Evolutionary conservation across 768 basidiomycete genomes (phyloP), one percentile per base, ranked within the genome.

Genomic region (Lanmaoa rubissima): DNA sequence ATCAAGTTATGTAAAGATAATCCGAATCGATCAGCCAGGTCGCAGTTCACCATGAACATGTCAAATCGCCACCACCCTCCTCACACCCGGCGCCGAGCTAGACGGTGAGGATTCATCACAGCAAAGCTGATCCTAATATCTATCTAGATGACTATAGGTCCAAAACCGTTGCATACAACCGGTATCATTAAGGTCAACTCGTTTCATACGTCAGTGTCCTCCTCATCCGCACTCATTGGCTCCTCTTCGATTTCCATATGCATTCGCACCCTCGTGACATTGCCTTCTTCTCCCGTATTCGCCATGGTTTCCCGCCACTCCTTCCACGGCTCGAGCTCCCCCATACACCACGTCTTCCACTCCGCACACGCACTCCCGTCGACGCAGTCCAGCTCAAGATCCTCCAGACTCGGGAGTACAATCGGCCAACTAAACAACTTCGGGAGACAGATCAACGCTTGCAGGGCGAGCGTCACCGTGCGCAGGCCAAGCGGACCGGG

Each of bases 271-370:
- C 39, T 53, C 10, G 47, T 35, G 2, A 21, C 26, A 38, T 9
- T 49, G 12, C 24, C 4, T 21, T 17, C 35, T 16, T 14, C 42
- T n/a, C 50, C 45, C 51, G 5, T 12, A 6, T 40, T 26, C 19
- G 24, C 51, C 11, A 35, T 10, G 0, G 28, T 31, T n/a, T 51
- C 52, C 12, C 4, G 51, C 65, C 57, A 54, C 17, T 51, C n/a
- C 48, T 19, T 50, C 62, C 59, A 57, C 36, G 32, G 14, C 53
- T 55, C 65, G 2, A 65, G 51, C 44, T 66, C 62, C 14, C 49
- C 19, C 39, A 34, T 32, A 19, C 51, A 59, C 57, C 57, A 57
- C 2, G 39, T 16, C 49, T 17, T 41, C 57, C 65, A 62, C 11
- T 32, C 45, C 32, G 1, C 34, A 35, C 53, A 56, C 44, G 1